Evolutionary conservation across 106 monocot species (phyloP).

Genomic region (Gastrodia elata): DNA sequence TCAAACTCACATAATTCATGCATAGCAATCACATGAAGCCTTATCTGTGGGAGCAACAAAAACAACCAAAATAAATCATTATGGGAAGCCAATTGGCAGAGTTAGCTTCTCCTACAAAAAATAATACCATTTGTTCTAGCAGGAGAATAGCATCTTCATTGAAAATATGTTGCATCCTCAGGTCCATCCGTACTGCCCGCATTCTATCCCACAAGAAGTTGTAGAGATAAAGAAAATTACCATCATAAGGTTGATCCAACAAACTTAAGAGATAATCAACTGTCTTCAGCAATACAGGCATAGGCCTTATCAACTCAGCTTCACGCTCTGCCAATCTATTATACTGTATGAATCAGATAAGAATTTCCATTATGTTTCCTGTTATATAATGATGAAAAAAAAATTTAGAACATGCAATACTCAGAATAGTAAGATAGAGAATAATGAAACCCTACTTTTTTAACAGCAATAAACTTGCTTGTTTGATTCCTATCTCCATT

Average conservation of each 20-base stretch:
- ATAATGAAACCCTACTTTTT: constrained; percentile 48
- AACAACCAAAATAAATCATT: constrained; percentile 3
- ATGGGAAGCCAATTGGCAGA: background rate
- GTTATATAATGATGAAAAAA: constrained; percentile 17
- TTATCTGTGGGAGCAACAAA: constrained; percentile 50
- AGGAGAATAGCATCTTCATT: constrained; percentile 71
- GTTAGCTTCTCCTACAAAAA: background rate
- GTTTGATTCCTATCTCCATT: constrained; percentile 96
- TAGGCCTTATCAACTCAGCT: constrained; percentile 78
- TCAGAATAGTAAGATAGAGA: constrained; percentile 6
- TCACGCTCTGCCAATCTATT: constrained; percentile 84
- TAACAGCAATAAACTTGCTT: constrained; percentile 73
- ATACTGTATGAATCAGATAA: constrained; percentile 84
- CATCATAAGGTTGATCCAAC: constrained; percentile 66
- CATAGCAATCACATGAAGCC: constrained; percentile 92
- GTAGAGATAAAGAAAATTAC: constrained; percentile 66
- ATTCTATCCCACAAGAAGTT: constrained; percentile 99
- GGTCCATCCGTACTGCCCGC: constrained; percentile 93
- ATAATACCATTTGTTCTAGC: constrained; percentile 93
- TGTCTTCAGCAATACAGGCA: constrained; percentile 83
- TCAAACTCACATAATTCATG: constrained; percentile 91
- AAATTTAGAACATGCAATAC: constrained; percentile 24
- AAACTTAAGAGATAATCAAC: constrained; percentile 82
- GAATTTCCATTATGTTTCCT: constrained; percentile 44
- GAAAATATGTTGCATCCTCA: constrained; percentile 98